phyloP scores from a whole-genome alignment of 768 basidiomycete species.

The Gloeostereum incarnatum region DNA sequence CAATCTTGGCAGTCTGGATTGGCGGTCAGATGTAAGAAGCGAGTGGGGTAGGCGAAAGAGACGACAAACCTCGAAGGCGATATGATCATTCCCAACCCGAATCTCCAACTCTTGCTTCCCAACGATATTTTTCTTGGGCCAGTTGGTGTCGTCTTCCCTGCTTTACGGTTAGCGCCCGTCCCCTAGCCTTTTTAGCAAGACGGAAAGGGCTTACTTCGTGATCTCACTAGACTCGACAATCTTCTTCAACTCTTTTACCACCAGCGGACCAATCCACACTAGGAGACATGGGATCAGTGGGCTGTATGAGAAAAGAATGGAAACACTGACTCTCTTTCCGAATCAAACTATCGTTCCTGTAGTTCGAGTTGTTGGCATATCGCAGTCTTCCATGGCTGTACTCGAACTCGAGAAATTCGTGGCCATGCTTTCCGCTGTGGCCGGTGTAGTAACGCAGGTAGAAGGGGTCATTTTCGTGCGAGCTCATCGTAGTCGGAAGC shows the following conservation, averaged over 20 bases:
- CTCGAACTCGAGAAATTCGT: constrained; percentile 98
- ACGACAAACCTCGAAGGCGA: constrained; percentile 83
- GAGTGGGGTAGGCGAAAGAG: neutral
- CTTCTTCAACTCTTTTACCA: constrained; percentile 90
- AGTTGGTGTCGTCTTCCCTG: constrained; percentile 96
- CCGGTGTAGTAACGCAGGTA: constrained; percentile 87
- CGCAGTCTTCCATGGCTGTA: constrained; percentile 94
- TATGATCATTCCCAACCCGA: constrained; percentile 88
- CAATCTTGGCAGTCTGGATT: constrained; percentile 91
- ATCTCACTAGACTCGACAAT: constrained; percentile 92
- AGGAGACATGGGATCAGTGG: too few species aligned
- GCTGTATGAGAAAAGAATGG: neutral
- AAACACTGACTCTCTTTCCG: constrained; percentile 88
- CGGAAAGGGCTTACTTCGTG: constrained; percentile 59
- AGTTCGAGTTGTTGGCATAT: constrained; percentile 99
- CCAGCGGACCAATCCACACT: constrained; percentile 94
- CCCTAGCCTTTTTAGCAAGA: neutral
- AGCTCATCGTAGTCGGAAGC: neutral
- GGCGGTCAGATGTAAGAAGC: constrained; percentile 1
- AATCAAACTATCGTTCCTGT: constrained; percentile 94
- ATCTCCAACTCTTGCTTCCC: constrained; percentile 98
- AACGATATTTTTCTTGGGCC: constrained; percentile 99
- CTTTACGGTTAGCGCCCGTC: neutral
- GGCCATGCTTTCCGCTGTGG: constrained; percentile 95
- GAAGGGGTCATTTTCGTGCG: constrained; percentile 65